Percentiles rank a stretch among this genome's conserved stretches.
These are phyloP conservation scores for Gentiana straminea DNA, from an alignment of 257 asterid genomes.

Conservation along the genomic window DNA sequence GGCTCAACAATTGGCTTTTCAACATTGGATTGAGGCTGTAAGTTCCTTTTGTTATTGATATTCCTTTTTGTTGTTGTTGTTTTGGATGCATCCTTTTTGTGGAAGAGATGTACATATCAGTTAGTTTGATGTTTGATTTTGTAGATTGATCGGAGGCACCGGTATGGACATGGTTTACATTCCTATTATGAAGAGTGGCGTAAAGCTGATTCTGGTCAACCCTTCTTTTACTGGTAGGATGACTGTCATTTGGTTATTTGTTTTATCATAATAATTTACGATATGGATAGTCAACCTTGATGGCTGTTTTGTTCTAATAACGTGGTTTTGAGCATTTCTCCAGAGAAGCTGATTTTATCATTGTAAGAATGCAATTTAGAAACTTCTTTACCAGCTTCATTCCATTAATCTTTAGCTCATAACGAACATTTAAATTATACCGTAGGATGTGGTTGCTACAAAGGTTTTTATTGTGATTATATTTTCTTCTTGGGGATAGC, in stretches of 20 bases:
- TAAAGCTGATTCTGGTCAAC: slow-evolving; percentile 68
- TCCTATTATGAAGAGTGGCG: slow-evolving; percentile 78
- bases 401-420: too few relatives aligned
- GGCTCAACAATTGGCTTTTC: slow-evolving; percentile 89
- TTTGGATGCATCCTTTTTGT: neutral
- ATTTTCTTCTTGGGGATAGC: too few relatives aligned
- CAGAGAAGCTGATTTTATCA: neutral
- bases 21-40: slow-evolving; percentile 98
- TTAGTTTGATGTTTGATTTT: neutral
- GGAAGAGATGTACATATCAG: neutral
- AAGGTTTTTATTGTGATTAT: too few relatives aligned
- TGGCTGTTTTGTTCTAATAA: neutral
- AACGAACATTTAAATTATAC: too few relatives aligned
- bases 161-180: slow-evolving; percentile 87
- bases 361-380: neutral
- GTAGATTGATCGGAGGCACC: slow-evolving; percentile 93
- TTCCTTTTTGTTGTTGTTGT: neutral
- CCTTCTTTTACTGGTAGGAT: slow-evolving; percentile 87
- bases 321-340: neutral
- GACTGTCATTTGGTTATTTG: slow-evolving; percentile 8
- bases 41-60: too few relatives aligned
- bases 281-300: slow-evolving; percentile 5
- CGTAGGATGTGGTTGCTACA: too few relatives aligned
- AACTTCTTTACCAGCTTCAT: too few relatives aligned
- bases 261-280: neutral